Evolutionary conservation across 495 filamentous ascomycete species (phyloP).

Genomic region (Hyaloscypha variabilis): DNA sequence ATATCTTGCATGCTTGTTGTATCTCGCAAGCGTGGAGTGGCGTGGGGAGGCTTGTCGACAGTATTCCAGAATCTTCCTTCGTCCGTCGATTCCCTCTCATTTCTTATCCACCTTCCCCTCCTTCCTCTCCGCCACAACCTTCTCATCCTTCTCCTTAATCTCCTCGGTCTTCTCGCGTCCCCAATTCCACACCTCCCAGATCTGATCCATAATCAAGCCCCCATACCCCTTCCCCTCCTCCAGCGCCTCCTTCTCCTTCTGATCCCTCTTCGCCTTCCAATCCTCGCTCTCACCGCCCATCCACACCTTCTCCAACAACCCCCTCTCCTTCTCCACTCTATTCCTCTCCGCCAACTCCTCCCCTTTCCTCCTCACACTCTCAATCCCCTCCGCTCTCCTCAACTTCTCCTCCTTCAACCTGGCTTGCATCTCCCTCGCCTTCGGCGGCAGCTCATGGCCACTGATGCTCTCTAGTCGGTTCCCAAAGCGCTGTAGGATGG

Average conservation of each 20-base stretch:
- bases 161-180: slow-evolving; percentile 35
- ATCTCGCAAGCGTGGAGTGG: too few relatives aligned
- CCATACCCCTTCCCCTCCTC: slow-evolving; percentile 80
- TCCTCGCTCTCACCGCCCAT: slow-evolving; percentile 63
- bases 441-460: slow-evolving; percentile 49
- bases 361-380: slow-evolving; percentile 34
- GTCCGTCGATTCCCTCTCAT: not conserved
- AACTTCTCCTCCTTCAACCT: slow-evolving; percentile 43
- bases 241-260: slow-evolving; percentile 71
- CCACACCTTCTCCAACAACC: slow-evolving; percentile 58
- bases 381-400: slow-evolving; percentile 9
- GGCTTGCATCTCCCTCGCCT: slow-evolving; percentile 56
- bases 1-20: too few relatives aligned
- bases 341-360: slow-evolving; percentile 28
- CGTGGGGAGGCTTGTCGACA: not conserved
- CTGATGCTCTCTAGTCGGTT: slow-evolving; percentile 24
- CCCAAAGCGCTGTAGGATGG: slow-evolving; percentile 49
- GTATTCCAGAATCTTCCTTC: not conserved
- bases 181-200: slow-evolving; percentile 80
- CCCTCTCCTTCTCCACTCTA: slow-evolving; percentile 30
- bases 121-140: slow-evolving; percentile 37
- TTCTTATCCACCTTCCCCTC: slow-evolving; percentile 10
- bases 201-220: slow-evolving; percentile 80
- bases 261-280: slow-evolving; percentile 73
- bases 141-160: slow-evolving; percentile 30